A percentile compares a stretch with the other conserved stretches of the same genome.
Conservation (phyloP, 176 grass and related monocot genomes). For the Hyparrhenia diplandra region DNA sequence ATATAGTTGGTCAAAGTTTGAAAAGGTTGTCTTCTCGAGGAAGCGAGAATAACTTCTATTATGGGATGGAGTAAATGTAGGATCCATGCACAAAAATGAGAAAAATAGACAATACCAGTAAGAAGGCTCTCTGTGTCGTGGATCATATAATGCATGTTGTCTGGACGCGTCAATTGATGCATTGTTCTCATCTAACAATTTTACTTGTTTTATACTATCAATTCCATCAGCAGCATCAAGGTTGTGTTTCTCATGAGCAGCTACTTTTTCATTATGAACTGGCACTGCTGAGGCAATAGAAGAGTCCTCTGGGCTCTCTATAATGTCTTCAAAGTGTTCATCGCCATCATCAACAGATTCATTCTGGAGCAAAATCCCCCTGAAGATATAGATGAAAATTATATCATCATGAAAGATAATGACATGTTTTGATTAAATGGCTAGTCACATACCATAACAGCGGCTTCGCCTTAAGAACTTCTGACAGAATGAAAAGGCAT, state of each 20-base stretch:
- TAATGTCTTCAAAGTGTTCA: constrained; percentile 90
- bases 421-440: background rate
- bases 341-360: constrained; percentile 80
- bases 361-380: constrained; percentile 73
- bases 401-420: constrained; percentile 8
- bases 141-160: constrained; percentile 60
- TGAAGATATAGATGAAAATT: constrained; percentile 40
- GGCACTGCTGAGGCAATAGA: constrained; percentile 25
- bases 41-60: too few relatives aligned
- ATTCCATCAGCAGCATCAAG: constrained; percentile 35
- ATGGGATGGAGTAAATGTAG: too few relatives aligned
- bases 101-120: constrained; percentile 70
- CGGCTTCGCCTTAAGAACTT: constrained; percentile 79
- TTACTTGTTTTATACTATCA: constrained; percentile 24
- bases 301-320: constrained; percentile 47
- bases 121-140: constrained; percentile 80
- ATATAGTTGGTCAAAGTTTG: too few relatives aligned
- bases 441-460: constrained; percentile 67
- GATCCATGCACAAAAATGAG: constrained; percentile 16
- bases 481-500: constrained; percentile 90
- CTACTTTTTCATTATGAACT: constrained; percentile 25
- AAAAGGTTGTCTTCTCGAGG: too few relatives aligned
- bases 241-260: constrained; percentile 34
- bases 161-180: constrained; percentile 23
- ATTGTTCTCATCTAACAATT: constrained; percentile 13